Evolutionary conservation across 768 basidiomycete species (phyloP), one percentile per base, ranked within the genome.

Genomic region (Suillus paluster): DNA sequence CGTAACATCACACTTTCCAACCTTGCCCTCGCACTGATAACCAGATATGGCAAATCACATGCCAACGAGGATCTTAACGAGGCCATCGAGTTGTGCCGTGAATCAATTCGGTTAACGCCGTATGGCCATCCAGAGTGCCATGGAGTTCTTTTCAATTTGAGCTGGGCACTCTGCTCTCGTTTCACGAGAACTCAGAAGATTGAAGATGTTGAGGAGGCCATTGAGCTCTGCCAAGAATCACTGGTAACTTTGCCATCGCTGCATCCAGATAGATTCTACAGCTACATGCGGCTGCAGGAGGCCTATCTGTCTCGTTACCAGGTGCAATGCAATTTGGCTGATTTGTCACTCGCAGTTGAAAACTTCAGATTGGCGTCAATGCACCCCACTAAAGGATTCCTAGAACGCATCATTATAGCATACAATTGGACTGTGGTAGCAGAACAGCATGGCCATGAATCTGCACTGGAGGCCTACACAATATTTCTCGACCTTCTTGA

Each of bases 21-120:
- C 52, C 70, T 73, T 23, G 68, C 68, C 15, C 25, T 11, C 34
- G 44, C 64, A 30, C 68, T 71, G 25, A 3, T 19, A 19, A 1
- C 33, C 15, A 53, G 52, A 15, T 61, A 44, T 27, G 23, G 1
- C 14, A 3, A 46, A 48, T 48, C 23, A 3, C 6, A 15, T 17
- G 4, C 14, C 14, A 48, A 7, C 3, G 46, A 48, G 46, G 59
- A 60, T 53, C 25, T 60, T 12, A 7, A 60, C 11, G 59, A 52
- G 38, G 49, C 59, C 10, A 41, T 60, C 9, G 10, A 27, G 5
- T 25, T 50, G 36, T 41, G 11, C n/a, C 46, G 46, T 7, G 23
- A 23, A 21, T 46, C 45, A 23, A 11, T 48, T 4, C 46, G 6
- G 23, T 8, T 48, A 23, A 15, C 0, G 23, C 12, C 1, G 45